Base-by-base conservation (phyloP, 2,329 filamentous ascomycete genomes). In the Tolypocladium pustulatum region DNA sequence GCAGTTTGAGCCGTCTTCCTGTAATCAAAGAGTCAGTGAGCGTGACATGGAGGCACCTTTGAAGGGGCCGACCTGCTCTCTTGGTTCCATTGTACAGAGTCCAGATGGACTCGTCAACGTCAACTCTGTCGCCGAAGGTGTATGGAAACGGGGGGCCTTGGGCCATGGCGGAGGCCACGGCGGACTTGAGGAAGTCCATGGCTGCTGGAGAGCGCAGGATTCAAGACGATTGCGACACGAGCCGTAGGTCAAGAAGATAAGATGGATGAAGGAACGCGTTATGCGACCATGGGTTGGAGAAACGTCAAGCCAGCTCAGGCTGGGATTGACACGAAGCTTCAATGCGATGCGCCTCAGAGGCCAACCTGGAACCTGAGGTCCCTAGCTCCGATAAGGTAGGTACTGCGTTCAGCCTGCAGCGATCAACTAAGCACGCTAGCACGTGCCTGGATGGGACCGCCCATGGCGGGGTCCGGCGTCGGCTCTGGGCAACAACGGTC, bases 161-260 rank as follows among this genome's bases (percentile, higher is more conserved):
- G 53, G 94, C 90, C 68, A 99, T 97, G 66, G 92, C 93, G 61
- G 94, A 97, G 53, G 92, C 93, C 71, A 97, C 91, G 57, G 94
- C 94, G 61, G 92, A 97, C 76, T 97, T 97, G 70, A 99, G 83
- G 70, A 97, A 97, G 73, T 99, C 92, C 94, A 99, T 99, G 65
- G 65, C 49, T 36, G 46, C 43, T 52, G 43, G 46, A 38, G 25
- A 36, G 41, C n/a, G 41, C 38, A 34, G 49, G 46, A 32, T 12
- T 17, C 37, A 41, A 15, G 55, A 36, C 17, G 3, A 12, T 12
- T 9, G 43, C 36, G 49, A 46, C 55, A 52, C 22, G 3, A 30
- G 27, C 10, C 22, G 30, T 22, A 53, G 17, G 25, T 22, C 41
- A 10, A 22, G 40, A 43, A 6, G 34, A 46, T 2, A 41, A 13